Base-by-base conservation (phyloP, 108 stramenopile species). In the Pseudonitzschia multistriata region DNA sequence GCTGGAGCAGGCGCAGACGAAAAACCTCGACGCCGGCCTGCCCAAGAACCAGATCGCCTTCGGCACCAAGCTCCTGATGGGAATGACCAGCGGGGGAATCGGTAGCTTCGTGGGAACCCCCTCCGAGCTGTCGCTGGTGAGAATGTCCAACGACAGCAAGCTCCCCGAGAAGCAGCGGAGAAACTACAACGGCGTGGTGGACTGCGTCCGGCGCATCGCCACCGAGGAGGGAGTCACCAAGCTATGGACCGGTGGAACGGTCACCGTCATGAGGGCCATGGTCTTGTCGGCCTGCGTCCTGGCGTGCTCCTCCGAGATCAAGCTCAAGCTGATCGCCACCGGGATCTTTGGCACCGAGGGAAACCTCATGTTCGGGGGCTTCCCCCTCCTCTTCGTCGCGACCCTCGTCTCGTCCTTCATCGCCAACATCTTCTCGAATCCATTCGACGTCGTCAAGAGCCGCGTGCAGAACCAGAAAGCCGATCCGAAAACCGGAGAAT, bases 81-180 rank as follows among this genome's bases (percentile, higher is more conserved):
- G 88, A 21, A 71, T 74, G 22, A 85, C 79, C 8, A 74, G 72
- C 3, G 88, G 88, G 57, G 88, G 84, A 17, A 88, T 88, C 60
- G 88, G 88, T 24, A 82, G 80, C 11, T 88, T 88, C 48, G 81
- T 88, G 0, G 88, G 88, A 24, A 88, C 88, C 1, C 88, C 88
- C 27, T 73, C 84, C 24, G 88, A 88, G 74, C 50, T 88, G 48
- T 83, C 88, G 14, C 55, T 88, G 57, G 88, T 88, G 5, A 78
- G 88, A 25, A 88, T 88, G 88, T 82, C 83, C 52, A 80, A 77
- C 40, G 88, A 88, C 74, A 82, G 77, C 59, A 88, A 88, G 64
- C 78, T 86, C 7, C 85, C 88, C 5, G 49, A 63, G 22, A 75
- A 74, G n/a, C 64, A 83, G 49, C 80, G 84, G 30, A 75, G 83